Evolutionary conservation across 768 basidiomycete genomes (phyloP), one percentile per base, ranked within the genome.

Genomic region (Hypholoma sublateritium): DNA sequence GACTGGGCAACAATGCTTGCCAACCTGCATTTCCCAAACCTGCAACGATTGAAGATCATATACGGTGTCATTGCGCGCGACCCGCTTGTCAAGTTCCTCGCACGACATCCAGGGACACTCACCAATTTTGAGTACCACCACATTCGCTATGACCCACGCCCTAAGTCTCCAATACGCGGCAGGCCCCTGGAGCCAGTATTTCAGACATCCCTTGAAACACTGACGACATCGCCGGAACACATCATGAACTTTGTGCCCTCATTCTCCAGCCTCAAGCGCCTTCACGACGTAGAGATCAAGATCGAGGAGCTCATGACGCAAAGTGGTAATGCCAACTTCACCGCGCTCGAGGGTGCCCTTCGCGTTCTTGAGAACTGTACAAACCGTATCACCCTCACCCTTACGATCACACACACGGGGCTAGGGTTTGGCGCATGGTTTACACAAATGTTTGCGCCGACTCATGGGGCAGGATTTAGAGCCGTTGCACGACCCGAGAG

Each of bases 361-460:
- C 39, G 51, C 2, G 42, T 50, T 24, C 56, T 65, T 9, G 59
- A 53, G 24, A n/a, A 19, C 4, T 65, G 61, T 50, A 32, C 16
- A 22, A 56, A 55, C 39, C 57, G 50, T 5, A 61, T 65, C 17
- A 58, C 54, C 2, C 56, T 65, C 12, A 49, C 58, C 12, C 58
- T 65, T 11, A 50, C 62, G 28, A 56, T 65, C 17, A 58, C 50
- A 5, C 45, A 50, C 11, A 57, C 59, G 1, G 61, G 61, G 16
- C 54, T 65, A 4, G 61, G 64, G 4, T 58, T 65, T 14, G 58
- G 55, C 17, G 56, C 50, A 19, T 65, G 64, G 64, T 46, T 65
- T 22, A 55, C 24, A 53, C 48, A 14, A 54, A 58, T 45, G 19
- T 55, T 13, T 53, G 50, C 28, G 45, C 35, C n/a, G 4, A 14